Evolutionary conservation across 352 stramenopile species (phyloP).

Genomic region (Pythium apleroticum): DNA sequence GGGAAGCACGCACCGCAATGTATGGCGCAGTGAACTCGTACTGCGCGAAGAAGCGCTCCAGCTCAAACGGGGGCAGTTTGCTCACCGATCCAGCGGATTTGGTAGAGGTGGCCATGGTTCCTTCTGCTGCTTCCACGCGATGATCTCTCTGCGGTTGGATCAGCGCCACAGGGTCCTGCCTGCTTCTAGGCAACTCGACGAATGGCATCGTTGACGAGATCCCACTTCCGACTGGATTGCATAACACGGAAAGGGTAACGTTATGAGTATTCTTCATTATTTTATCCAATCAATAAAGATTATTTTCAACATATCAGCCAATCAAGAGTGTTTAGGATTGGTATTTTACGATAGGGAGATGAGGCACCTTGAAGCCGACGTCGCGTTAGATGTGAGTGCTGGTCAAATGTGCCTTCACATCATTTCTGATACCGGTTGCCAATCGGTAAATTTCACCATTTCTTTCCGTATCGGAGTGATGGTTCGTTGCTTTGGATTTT

Average conservation of each 20-base stretch:
- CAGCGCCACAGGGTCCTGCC: neutral
- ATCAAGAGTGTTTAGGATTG: neutral
- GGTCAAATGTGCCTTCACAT: neutral
- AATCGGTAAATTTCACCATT: neutral
- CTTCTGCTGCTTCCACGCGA: neutral
- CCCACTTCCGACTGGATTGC: neutral
- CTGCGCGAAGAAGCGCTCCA: constrained; percentile 54
- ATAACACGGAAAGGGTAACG: neutral
- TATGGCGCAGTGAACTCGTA: constrained; percentile 49
- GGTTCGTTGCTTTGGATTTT: neutral
- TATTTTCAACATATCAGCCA: neutral
- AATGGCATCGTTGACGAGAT: neutral
- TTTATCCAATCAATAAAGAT: neutral
- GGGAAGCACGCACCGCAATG: constrained; percentile 29
- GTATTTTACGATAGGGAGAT: neutral
- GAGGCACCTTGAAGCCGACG: neutral
- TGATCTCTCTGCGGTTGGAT: neutral
- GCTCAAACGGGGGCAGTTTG: constrained; percentile 32
- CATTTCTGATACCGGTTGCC: neutral
- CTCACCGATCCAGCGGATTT: constrained; percentile 23
- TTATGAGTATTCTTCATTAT: neutral
- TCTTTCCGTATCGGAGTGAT: neutral
- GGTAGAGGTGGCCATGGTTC: neutral
- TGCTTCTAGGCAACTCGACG: neutral
- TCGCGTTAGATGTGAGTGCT: neutral